A percentile compares a stretch with the other conserved stretches of the same genome.
phyloP scores from a whole-genome alignment of 1,139 yeast genomes.

The Kurtzmaniella quercitrusa region DNA sequence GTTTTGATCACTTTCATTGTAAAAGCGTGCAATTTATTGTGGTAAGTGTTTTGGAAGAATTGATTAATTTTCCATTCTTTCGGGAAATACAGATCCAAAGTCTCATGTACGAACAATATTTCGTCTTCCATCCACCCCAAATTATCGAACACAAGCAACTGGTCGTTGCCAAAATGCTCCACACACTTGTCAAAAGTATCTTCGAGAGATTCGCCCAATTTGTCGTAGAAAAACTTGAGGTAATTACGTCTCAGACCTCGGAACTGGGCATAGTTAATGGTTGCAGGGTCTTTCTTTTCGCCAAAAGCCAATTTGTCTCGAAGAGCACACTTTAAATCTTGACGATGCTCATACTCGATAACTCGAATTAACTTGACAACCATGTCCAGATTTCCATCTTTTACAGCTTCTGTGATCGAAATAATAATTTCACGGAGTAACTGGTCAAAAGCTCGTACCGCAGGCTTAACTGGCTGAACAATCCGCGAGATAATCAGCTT shows the following conservation, averaged over 20 bases:
- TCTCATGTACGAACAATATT: conserved; percentile 57
- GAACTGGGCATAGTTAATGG: conserved; percentile 26
- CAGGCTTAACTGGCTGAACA: conserved; percentile 45
- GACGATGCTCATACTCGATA: conserved; percentile 74
- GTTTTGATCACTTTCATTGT: conserved; percentile 59
- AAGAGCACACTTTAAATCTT: conserved; percentile 64
- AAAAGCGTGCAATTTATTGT: conserved; percentile 58
- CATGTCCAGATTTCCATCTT: conserved; percentile 62
- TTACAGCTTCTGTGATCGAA: conserved; percentile 64
- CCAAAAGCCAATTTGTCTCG: conserved; percentile 38
- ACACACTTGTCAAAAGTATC: conserved; percentile 68
- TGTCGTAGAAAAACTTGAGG: conserved; percentile 57
- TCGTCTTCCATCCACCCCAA: conserved; percentile 86
- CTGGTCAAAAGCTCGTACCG: conserved; percentile 62
- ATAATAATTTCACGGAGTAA: conserved; percentile 57
- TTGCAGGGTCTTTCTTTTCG: conserved; percentile 16
- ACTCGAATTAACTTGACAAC: conserved; percentile 72
- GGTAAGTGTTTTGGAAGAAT: conserved; percentile 64
- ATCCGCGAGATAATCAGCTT: conserved; percentile 63
- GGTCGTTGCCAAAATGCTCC: conserved; percentile 50
- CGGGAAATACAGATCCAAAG: conserved; percentile 61
- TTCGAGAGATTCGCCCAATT: conserved; percentile 55
- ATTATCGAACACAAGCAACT: conserved; percentile 61
- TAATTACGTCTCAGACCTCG: conserved; percentile 59
- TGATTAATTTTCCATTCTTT: conserved; percentile 66